Evolutionary conservation across 2,329 filamentous ascomycete genomes (phyloP).

Genomic region (Blastomyces gilchristii): DNA sequence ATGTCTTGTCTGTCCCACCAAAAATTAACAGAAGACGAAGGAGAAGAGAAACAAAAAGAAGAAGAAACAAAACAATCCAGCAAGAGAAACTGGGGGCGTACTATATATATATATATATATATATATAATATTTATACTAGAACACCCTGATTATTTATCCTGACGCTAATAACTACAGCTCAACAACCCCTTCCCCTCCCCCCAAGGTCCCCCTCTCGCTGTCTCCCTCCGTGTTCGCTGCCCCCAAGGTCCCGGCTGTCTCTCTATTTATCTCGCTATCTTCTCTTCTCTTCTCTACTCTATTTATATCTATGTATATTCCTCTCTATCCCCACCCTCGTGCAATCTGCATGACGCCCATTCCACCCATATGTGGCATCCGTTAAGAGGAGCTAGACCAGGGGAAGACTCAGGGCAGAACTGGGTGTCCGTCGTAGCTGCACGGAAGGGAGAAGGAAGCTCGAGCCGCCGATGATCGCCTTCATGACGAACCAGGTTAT

Average conservation of each 20-base stretch:
- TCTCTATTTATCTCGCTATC: no score
- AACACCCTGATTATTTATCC: no score
- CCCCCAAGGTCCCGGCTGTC: background rate
- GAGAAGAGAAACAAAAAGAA: conserved; percentile 5
- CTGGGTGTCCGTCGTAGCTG: no score
- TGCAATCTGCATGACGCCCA: background rate
- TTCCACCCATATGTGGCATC: background rate
- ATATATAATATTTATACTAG: background rate
- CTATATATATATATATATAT: background rate
- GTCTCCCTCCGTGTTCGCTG: no score
- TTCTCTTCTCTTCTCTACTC: no score
- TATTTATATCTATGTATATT: background rate
- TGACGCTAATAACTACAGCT: no score
- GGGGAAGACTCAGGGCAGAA: no score
- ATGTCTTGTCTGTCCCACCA: background rate
- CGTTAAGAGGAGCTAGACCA: background rate
- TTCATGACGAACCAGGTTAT: background rate
- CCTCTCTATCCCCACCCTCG: background rate
- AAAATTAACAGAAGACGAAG: background rate
- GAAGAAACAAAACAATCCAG: conserved; percentile 4
- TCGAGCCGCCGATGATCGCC: background rate
- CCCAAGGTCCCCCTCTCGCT: background rate
- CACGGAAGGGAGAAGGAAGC: background rate
- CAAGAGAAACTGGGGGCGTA: background rate
- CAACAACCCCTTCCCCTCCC: background rate